These are phyloP conservation scores for Aspergillus sp. DNA, from an alignment of 2,329 filamentous ascomycete genomes.

Conservation along the genomic window DNA sequence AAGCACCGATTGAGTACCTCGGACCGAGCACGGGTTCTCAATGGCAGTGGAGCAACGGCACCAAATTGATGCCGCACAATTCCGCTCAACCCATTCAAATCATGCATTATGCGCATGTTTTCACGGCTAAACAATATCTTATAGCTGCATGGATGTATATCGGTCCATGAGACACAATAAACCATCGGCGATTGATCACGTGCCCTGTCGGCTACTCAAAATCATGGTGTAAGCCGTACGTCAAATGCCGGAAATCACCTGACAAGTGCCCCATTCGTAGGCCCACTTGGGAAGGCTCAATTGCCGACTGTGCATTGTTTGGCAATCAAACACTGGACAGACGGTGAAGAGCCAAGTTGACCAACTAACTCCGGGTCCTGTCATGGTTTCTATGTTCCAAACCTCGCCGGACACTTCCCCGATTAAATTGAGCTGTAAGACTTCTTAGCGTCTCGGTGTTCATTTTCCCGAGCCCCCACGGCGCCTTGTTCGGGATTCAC, in stretches of 20 bases:
- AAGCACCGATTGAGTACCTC: slow-evolving; percentile 5
- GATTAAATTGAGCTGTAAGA: not conserved
- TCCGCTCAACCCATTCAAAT: not conserved
- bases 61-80: not conserved
- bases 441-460: not conserved
- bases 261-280: not conserved
- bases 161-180: not conserved
- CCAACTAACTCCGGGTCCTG: not conserved
- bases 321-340: not conserved
- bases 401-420: not conserved
- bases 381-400: not conserved
- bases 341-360: not conserved
- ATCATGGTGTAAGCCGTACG: not conserved
- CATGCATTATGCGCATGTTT: not conserved
- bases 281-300: not conserved
- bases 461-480: slow-evolving; percentile 1
- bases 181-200: slow-evolving; percentile 4
- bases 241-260: not conserved
- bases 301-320: not conserved
- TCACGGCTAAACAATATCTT: not conserved
- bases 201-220: not conserved
- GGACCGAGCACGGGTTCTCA: slow-evolving; percentile 1
- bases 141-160: not conserved
- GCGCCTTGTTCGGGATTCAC: not conserved
- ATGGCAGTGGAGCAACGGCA: not conserved